Base-by-base conservation (phyloP, 768 basidiomycete species). In the Fistulinella prunicolor region DNA sequence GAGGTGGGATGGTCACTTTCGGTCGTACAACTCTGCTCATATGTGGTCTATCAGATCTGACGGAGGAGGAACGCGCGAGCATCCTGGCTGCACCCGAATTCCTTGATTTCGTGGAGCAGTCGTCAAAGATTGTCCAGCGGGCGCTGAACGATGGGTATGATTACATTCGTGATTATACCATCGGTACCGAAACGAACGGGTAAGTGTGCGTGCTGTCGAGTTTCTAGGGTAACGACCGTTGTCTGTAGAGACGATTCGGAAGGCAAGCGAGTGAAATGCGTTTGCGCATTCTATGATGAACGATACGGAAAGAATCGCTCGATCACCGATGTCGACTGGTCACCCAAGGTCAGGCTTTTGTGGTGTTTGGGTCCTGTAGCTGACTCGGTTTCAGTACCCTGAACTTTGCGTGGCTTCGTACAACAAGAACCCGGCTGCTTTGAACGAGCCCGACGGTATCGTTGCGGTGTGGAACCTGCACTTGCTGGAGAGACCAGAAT, bases 381-480 rank as follows among this genome's bases (percentile, higher is more conserved):
- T 52, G 42, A 48, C 43, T 19, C 4, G 32, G 34, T 50, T 16
- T 7, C 43, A 97, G 95, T 98, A 91, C 60, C 95, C 94, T 7
- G 96, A 99, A 68, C 80, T 99, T 21, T 89, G 86, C 49, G 90
- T 90, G 17, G 94, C 96, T 0, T 89, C 96, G 4, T 99, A 99
- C 64, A 99, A 98, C 75, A 97, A 96, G 74, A 97, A 97, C 58
- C 85, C 92, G 6, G 84, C 87, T 4, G 89, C 93, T 0, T 67
- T 93, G 38, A 94, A 96, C 57, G 96, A 98, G 63, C 95, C 96
- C 0, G 94, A 97, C 56, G 96, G 96, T 9, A 86, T 98, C 44
- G 96, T 95, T 21, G 90, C 91, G 2, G 87, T 99, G 4, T 99
- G 96, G 96, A 98, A 98, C 66, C 72, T 96, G 29, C 96, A 98